Evolutionary conservation across 163 green algal genomes (phyloP).

Genomic region (Picocystis sp.): DNA sequence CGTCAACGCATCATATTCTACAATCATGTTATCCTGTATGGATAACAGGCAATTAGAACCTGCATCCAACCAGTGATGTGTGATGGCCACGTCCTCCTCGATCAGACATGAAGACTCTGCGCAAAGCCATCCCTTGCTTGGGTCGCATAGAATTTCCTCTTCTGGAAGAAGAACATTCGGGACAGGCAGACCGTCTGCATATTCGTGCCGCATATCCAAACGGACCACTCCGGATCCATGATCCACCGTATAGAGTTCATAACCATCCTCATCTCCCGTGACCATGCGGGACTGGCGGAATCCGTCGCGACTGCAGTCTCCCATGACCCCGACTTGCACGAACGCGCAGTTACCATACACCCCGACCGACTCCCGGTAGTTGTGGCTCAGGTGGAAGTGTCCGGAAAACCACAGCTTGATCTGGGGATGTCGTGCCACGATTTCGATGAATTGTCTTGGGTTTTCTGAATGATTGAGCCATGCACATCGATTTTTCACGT

Average conservation of each 20-base stretch:
- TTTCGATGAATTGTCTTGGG: slow-evolving; percentile 36
- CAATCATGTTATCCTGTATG: slow-evolving; percentile 35
- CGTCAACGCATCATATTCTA: slow-evolving; percentile 45
- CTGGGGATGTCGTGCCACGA: slow-evolving; percentile 39
- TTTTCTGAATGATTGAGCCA: slow-evolving; percentile 35
- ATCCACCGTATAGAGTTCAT: slow-evolving; percentile 49
- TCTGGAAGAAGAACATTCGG: slow-evolving; percentile 15
- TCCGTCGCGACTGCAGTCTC: slow-evolving; percentile 24
- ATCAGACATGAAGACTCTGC: slow-evolving; percentile 33
- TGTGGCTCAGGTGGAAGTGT: slow-evolving; percentile 42
- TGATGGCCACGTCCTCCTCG: neutral
- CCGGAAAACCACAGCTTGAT: slow-evolving; percentile 47
- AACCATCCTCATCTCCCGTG: slow-evolving; percentile 18
- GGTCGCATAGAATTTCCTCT: slow-evolving; percentile 43
- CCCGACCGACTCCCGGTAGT: slow-evolving; percentile 44
- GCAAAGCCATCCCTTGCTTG: slow-evolving; percentile 43
- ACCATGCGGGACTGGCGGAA: slow-evolving; percentile 21
- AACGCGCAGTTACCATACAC: slow-evolving; percentile 28
- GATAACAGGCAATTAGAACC: slow-evolving; percentile 36
- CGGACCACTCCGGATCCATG: slow-evolving; percentile 32
- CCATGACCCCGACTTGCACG: slow-evolving; percentile 58
- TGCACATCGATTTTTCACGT: slow-evolving; percentile 64
- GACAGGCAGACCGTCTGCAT: slow-evolving; percentile 10
- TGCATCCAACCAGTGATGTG: slow-evolving; percentile 31
- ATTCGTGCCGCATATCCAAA: slow-evolving; percentile 36